Evolutionary conservation across 2,329 filamentous ascomycete genomes (phyloP).

Genomic region (Periconia sp.): DNA sequence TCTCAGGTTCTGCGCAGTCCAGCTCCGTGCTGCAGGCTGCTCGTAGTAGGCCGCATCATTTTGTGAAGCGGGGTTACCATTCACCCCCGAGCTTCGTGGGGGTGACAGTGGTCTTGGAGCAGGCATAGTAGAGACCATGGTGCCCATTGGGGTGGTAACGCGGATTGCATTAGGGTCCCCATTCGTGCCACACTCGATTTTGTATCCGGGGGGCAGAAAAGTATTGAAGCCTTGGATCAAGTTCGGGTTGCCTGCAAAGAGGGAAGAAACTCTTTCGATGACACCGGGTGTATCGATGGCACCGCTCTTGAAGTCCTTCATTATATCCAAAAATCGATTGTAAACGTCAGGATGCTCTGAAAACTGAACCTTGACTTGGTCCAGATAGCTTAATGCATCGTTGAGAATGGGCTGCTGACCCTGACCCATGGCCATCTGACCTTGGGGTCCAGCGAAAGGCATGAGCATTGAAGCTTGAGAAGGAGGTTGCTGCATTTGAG

Average conservation of each 20-base stretch:
- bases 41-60: slow-evolving; percentile 41
- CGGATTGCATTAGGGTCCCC: slow-evolving; percentile 95
- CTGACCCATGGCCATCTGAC: slow-evolving; percentile 65
- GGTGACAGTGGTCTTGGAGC: slow-evolving; percentile 49
- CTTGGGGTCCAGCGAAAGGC: slow-evolving; percentile 47
- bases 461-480: slow-evolving; percentile 56
- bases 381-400: slow-evolving; percentile 90
- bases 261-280: slow-evolving; percentile 91
- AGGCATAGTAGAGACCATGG: slow-evolving; percentile 85
- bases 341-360: slow-evolving; percentile 97
- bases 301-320: slow-evolving; percentile 99
- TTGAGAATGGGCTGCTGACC: slow-evolving; percentile 84
- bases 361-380: slow-evolving; percentile 98
- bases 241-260: slow-evolving; percentile 94
- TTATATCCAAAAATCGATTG: slow-evolving; percentile 94
- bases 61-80: slow-evolving; percentile 57
- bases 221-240: slow-evolving; percentile 98
- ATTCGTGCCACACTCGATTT: slow-evolving; percentile 92
- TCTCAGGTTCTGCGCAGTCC: slow-evolving; percentile 38
- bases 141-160: slow-evolving; percentile 97
- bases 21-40: slow-evolving; percentile 38
- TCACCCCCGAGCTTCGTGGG: slow-evolving; percentile 52
- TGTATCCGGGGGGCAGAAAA: slow-evolving; percentile 90
- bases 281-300: slow-evolving; percentile 98
- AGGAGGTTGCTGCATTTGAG: slow-evolving; percentile 62